These are phyloP conservation scores for Neurospora cerealis DNA, from an alignment of 495 filamentous ascomycete genomes.

Conservation along the genomic window DNA sequence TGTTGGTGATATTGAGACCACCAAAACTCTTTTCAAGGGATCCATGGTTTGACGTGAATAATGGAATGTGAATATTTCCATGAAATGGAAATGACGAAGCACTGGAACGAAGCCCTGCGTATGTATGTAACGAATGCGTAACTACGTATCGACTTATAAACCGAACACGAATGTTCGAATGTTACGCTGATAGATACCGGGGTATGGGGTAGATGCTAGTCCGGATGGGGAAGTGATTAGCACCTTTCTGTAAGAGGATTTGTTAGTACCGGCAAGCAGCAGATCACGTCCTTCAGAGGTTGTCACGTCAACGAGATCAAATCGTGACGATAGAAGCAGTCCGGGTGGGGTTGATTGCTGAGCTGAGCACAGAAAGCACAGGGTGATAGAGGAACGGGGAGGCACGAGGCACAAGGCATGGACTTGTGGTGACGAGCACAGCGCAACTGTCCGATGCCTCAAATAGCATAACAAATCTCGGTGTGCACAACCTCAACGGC, in stretches of 20 bases:
- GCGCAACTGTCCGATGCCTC: not conserved
- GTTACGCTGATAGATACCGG: not conserved
- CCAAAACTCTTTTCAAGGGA: not conserved
- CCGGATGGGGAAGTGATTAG: not conserved
- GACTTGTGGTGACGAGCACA: not conserved
- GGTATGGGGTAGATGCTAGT: not conserved
- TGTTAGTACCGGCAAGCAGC: not conserved
- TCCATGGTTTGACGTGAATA: not conserved
- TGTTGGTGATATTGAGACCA: not conserved
- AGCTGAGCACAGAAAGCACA: not conserved
- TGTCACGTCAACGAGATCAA: not conserved
- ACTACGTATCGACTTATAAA: not conserved
- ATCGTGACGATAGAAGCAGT: not conserved
- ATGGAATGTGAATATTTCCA: not conserved
- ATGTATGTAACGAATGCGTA: not conserved
- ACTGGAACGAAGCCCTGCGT: not conserved
- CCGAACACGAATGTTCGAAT: not conserved
- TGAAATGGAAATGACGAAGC: not conserved
- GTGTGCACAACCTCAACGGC: not conserved
- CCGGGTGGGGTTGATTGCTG: not conserved
- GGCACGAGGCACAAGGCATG: not conserved
- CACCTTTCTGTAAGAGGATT: not conserved
- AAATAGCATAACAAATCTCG: not conserved
- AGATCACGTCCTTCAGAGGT: not conserved
- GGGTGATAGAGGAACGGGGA: not conserved